phyloP scores from a whole-genome alignment of 2,329 filamentous ascomycete species.

The Thielaviopsis cerberus region DNA sequence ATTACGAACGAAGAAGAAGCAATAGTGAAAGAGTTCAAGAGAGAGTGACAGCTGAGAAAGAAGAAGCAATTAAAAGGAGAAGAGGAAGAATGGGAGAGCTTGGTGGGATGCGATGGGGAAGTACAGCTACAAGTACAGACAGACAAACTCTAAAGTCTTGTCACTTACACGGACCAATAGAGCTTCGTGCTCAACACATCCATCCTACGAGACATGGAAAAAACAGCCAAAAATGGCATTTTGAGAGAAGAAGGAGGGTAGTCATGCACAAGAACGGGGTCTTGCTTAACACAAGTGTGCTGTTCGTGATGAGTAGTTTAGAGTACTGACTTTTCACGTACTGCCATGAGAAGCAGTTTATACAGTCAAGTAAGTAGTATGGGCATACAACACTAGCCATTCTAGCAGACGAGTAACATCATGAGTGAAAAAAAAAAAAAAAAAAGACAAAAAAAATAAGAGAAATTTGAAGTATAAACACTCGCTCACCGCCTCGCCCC shows the following conservation, averaged over 20 bases:
- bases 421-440: no score
- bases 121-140: no score
- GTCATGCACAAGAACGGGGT: constrained; percentile 7
- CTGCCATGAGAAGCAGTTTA: no score
- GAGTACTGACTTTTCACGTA: background rate
- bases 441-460: background rate
- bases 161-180: background rate
- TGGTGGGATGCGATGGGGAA: no score
- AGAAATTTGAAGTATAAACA: background rate
- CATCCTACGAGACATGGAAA: no score
- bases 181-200: no score
- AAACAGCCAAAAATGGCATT: background rate
- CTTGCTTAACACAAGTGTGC: background rate
- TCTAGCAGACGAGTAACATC: no score
- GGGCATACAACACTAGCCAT: no score
- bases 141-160: no score
- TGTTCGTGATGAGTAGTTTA: background rate
- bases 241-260: constrained; percentile 2
- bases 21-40: background rate
- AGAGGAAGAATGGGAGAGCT: background rate
- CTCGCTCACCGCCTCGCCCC: background rate
- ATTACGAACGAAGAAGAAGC: constrained; percentile 1
- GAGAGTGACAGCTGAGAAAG: background rate
- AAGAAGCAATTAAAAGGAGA: background rate
- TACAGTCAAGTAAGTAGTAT: no score